Evolutionary conservation across 2,329 filamentous ascomycete species (phyloP).

Genomic region (Colletotrichum cuscutae): DNA sequence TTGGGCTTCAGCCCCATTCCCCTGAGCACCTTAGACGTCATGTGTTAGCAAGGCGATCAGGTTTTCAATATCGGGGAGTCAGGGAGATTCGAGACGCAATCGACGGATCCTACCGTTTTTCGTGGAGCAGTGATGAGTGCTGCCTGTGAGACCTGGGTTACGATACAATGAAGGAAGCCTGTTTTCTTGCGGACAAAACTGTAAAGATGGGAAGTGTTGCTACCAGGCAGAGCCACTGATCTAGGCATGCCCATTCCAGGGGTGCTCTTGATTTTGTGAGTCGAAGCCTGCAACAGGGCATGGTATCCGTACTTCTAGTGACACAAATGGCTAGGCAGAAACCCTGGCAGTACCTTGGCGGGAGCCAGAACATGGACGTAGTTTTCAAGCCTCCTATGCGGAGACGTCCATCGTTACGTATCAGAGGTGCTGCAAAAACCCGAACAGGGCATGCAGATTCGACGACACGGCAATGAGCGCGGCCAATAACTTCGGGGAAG

Average conservation of each 20-base stretch:
- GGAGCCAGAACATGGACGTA: background rate
- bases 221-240: background rate
- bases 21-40: background rate
- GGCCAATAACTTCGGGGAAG: background rate
- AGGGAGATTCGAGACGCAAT: background rate
- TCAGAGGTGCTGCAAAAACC: background rate
- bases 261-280: background rate
- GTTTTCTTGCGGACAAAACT: too few relatives aligned
- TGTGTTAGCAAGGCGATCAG: background rate
- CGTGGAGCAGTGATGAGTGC: background rate
- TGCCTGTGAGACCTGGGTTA: background rate
- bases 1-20: background rate
- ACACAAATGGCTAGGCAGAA: background rate
- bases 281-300: background rate
- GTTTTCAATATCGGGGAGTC: background rate
- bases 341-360: background rate
- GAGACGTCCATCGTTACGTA: background rate
- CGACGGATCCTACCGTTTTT: constrained; percentile 9
- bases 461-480: constrained; percentile 1
- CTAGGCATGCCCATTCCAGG: background rate
- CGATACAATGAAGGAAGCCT: background rate
- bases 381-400: background rate
- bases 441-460: background rate
- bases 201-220: too few relatives aligned
- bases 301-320: background rate